Evolutionary conservation across 2,329 filamentous ascomycete species (phyloP), one percentile per base, ranked within the genome.

Genomic region (Fusarium guadeloupense): DNA sequence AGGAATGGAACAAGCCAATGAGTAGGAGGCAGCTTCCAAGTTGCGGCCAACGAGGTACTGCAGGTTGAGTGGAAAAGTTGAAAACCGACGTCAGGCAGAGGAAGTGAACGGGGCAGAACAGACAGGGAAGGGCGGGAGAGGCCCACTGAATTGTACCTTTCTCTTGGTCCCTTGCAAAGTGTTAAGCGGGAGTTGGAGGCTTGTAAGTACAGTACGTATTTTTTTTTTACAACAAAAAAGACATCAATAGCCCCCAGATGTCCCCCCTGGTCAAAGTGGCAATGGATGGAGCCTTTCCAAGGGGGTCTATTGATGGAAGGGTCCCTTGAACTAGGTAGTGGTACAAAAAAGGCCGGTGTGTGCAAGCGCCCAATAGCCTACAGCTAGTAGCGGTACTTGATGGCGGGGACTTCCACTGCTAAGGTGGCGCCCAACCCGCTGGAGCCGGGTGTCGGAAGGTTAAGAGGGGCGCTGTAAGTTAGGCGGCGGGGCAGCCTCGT

Each of bases 121-220:
- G 35, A 46, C 45, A 53, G 39, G 57, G 45, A 62, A 65, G 55
- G 50, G 30, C 60, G 55, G 60, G 61, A 64, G 33, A 40, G 61
- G 52, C 46, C 61, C 51, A 65, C 47, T 49, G 60, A 64, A 62
- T 61, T 64, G 62, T 61, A 56, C 44, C 56, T 65, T 62, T 44
- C 35, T 53, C 44, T 47, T 65, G 52, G 47, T 56, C 50, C 51
- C 42, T 59, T 42, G 46, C 56, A 53, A 57, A 30, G 41, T 46
- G 33, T 37, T 49, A 49, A 35, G 41, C 49, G 39, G 39, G 50
- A 61, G 56, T 45, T 43, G 42, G 53, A 39, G 57, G 43, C 46
- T 37, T 42, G 30, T 33, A 50, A 25, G 19, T 14, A 31, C 49
- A 47, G 54, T 59, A 58, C 54, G 54, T 58, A 58, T 39, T 43